Conservation (phyloP, 2,329 filamentous ascomycete genomes). For the Claviceps pusilla region DNA sequence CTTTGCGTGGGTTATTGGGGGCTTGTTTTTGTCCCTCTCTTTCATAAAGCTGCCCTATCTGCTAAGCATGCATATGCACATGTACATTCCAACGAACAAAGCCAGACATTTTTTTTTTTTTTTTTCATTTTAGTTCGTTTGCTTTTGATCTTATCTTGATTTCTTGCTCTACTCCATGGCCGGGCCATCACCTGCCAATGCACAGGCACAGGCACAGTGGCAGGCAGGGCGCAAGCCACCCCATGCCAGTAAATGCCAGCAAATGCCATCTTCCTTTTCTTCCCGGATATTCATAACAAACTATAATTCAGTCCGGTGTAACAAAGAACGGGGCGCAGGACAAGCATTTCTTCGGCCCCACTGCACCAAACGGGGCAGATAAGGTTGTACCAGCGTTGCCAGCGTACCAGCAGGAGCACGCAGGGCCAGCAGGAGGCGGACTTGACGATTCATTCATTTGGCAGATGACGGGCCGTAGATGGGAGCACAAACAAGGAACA, state of each 20-base stretch:
- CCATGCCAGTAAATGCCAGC: neutral
- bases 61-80: neutral
- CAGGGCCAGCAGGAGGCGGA: neutral
- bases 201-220: neutral
- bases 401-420: neutral
- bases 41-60: neutral
- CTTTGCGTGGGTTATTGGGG: no score
- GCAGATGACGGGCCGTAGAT: neutral
- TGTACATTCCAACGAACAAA: no score
- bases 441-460: neutral
- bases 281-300: neutral
- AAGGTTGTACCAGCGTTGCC: neutral
- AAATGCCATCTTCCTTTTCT: neutral
- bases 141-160: no score
- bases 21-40: no score
- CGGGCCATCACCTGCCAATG: neutral
- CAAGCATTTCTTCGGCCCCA: neutral
- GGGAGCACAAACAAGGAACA: neutral
- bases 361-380: neutral
- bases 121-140: no score
- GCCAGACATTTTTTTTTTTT: no score
- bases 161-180: neutral
- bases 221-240: neutral
- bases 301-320: neutral
- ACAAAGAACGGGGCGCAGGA: neutral